Evolutionary conservation across 148 eudicot species (phyloP), one percentile per base, ranked within the genome.

Genomic region (Salicornia ramosissima): DNA sequence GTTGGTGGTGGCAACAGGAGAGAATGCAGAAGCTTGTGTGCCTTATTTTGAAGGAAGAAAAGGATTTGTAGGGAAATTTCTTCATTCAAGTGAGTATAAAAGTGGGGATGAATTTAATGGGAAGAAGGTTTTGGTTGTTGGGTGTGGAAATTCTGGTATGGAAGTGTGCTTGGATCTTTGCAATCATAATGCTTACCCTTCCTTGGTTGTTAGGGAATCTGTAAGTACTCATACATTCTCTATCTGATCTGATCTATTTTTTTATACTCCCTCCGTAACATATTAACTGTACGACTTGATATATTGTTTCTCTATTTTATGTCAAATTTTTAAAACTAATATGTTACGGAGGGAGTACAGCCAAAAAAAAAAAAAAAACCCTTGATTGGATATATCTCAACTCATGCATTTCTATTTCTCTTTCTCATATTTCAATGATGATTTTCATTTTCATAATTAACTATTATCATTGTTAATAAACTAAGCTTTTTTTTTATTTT

Each of bases 91-190:
- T 71, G 77, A 72, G 34, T 88, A 88, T 46, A 86, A 78, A 33
- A 84, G 80, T 52, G 94, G 94, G 7, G 51, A 78, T 13, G 76
- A 43, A 13, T 84, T 75, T 71, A 10, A 28, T 9, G 76, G 75
- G 2, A 80, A 81, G 73, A 82, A 39, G 34, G 88, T 88, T 56
- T 78, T 88, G 80, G 90, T 86, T 16, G 87, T 88, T 53, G 94
- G 93, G 1, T 86, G 93, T 88, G 93, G 93, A 2, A 88, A 88
- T 77, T 88, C 93, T 0, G 93, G 93, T 49, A 88, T 88, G 93
- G 93, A 88, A 42, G 81, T 88, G 25, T 82, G 90, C 56, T 84
- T 88, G 78, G 90, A 88, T 78, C 90, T 88, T 65, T 86, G 86
- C 77, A 88, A 82, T 57, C 78, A 77, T 53, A 66, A 72, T 81